Evolutionary conservation across 2,329 filamentous ascomycete species (phyloP).

Genomic region (Fusarium pseudonygamai): DNA sequence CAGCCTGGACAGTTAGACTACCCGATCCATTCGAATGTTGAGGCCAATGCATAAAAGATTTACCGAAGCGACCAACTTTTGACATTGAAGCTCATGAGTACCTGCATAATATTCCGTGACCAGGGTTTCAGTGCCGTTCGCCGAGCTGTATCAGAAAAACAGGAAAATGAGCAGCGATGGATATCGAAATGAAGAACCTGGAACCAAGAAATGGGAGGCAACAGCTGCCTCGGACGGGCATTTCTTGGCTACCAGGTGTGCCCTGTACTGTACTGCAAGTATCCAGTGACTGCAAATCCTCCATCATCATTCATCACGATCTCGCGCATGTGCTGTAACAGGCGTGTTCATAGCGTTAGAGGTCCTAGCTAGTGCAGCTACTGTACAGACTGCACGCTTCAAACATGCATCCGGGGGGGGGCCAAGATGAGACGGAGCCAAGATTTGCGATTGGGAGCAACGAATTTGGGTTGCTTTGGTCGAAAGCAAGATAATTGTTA

Average conservation of each 20-base stretch:
- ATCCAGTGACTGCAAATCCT: not conserved
- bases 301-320: conserved; percentile 34
- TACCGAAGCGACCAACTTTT: not conserved
- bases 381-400: not conserved
- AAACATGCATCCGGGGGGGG: not conserved
- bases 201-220: conserved; percentile 10
- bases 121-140: conserved; percentile 12
- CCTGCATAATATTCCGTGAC: conserved; percentile 24
- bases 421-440: not conserved
- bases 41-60: not conserved
- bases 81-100: conserved; percentile 9
- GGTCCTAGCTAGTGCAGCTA: not conserved
- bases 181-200: not conserved
- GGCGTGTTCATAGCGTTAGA: conserved; percentile 5
- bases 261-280: not conserved
- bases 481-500: not conserved
- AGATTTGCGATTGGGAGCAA: not conserved
- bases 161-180: conserved; percentile 2
- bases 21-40: not conserved
- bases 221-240: not conserved
- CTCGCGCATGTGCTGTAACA: conserved; percentile 12
- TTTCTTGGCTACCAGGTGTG: conserved; percentile 7
- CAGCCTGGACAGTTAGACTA: not conserved
- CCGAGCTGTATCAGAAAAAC: conserved; percentile 9
- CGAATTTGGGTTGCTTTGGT: not conserved